Evolutionary conservation across 176 grass and related monocot species (phyloP).

Genomic region (Raddia guianensis): DNA sequence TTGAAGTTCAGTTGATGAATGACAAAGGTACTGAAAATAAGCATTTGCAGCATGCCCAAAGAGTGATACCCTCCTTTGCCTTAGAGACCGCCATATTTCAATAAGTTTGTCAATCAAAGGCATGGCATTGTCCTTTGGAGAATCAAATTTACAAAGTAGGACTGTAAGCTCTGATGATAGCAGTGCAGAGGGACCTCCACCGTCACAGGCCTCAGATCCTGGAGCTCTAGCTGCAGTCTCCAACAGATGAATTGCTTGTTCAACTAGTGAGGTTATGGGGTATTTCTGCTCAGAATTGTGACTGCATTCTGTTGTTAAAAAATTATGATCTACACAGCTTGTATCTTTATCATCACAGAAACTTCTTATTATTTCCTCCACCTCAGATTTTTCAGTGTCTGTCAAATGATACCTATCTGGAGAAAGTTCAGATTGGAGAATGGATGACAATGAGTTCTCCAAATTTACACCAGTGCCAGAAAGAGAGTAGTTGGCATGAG

Average conservation of each 20-base stretch:
- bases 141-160: conserved; percentile 63
- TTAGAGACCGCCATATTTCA: conserved; percentile 78
- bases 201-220: conserved; percentile 72
- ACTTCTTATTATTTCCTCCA: conserved; percentile 62
- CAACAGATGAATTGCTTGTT: conserved; percentile 60
- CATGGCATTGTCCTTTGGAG: conserved; percentile 45
- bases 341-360: conserved; percentile 55
- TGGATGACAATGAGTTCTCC: conserved; percentile 55
- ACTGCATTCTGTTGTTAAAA: conserved; percentile 34
- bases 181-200: conserved; percentile 57
- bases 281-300: conserved; percentile 42
- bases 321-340: conserved; percentile 29
- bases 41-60: conserved; percentile 85
- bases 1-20: conserved; percentile 72
- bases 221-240: conserved; percentile 69
- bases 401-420: conserved; percentile 64
- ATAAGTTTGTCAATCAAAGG: conserved; percentile 65
- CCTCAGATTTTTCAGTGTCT: conserved; percentile 67
- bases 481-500: conserved; percentile 63
- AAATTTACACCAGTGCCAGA: conserved; percentile 53
- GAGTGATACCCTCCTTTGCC: conserved; percentile 79
- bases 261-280: conserved; percentile 53
- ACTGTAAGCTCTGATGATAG: conserved; percentile 70
- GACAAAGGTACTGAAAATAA: conserved; percentile 86
- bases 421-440: conserved; percentile 79